Conservation (phyloP, 192 early-diverging fungal genomes). For the Coemansia sp. region DNA sequence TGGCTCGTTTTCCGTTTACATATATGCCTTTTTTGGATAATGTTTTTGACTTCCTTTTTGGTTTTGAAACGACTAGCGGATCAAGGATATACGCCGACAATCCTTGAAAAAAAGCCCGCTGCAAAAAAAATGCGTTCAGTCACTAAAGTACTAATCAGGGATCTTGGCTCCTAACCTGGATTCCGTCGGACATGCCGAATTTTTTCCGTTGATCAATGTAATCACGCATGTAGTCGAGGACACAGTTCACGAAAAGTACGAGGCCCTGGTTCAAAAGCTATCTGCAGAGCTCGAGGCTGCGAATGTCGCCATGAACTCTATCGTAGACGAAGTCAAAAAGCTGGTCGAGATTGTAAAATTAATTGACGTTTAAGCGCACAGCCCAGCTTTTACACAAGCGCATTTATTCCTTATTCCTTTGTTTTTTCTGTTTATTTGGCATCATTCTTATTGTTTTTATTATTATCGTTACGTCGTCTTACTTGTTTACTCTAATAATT, state of each 20-base stretch:
- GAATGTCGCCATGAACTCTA: slow-evolving; percentile 30
- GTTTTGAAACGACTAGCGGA: neutral
- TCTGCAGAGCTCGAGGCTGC: slow-evolving; percentile 44
- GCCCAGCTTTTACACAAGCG: neutral
- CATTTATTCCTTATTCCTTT: neutral
- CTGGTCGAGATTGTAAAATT: slow-evolving; percentile 48
- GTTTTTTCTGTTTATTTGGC: neutral
- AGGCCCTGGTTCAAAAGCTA: slow-evolving; percentile 28
- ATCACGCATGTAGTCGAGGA: slow-evolving; percentile 20
- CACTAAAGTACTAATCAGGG: neutral
- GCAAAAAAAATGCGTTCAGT: neutral
- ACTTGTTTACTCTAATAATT: too few species aligned
- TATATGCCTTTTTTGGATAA: too few species aligned
- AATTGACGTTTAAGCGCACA: slow-evolving; percentile 19
- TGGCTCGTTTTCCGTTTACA: too few species aligned
- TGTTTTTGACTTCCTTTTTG: too few species aligned
- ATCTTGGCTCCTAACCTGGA: neutral
- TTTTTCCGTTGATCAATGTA: neutral
- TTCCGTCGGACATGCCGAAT: slow-evolving; percentile 7
- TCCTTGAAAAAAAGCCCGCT: too few species aligned
- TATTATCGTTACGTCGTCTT: neutral
- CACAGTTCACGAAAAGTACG: slow-evolving; percentile 21
- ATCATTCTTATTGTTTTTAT: neutral
- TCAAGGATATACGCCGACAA: slow-evolving; percentile 5
- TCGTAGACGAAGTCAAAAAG: slow-evolving; percentile 43